These are phyloP conservation scores for Arbutus unedo DNA, from an alignment of 148 eudicot species.

Conservation along the genomic window DNA sequence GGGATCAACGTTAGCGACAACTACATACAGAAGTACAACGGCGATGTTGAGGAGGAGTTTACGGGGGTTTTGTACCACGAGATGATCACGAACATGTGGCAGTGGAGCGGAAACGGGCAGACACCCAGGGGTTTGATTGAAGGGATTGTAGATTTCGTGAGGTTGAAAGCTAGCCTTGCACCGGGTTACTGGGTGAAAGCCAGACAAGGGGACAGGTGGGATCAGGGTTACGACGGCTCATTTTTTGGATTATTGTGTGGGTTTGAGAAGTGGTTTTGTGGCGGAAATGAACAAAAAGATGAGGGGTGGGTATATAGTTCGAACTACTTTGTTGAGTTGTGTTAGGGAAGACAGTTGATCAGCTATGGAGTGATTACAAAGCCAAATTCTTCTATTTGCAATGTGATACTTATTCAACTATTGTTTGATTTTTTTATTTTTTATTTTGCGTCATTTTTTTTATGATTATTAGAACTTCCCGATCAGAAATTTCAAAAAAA, in stretches of 20 bases:
- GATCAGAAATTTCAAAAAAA: too few species aligned
- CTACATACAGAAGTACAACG: slow-evolving; percentile 16
- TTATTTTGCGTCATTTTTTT: too few species aligned
- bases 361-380: slow-evolving; percentile 36
- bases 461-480: too few species aligned
- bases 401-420: too few species aligned
- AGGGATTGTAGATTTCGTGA: slow-evolving; percentile 36
- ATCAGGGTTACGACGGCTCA: slow-evolving; percentile 39
- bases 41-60: slow-evolving; percentile 31
- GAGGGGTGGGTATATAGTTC: slow-evolving; percentile 23
- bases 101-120: slow-evolving; percentile 20
- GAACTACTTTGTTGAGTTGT: slow-evolving; percentile 27
- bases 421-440: too few species aligned
- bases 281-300: slow-evolving; percentile 38
- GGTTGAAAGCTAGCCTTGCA: slow-evolving; percentile 24
- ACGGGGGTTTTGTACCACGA: slow-evolving; percentile 45
- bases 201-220: slow-evolving; percentile 33
- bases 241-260: slow-evolving; percentile 40
- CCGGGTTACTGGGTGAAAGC: slow-evolving; percentile 33
- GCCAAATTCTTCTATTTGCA: neutral
- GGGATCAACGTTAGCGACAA: slow-evolving; percentile 18
- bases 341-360: slow-evolving; percentile 35
- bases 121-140: slow-evolving; percentile 30
- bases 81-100: slow-evolving; percentile 53
- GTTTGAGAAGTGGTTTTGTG: slow-evolving; percentile 32